phyloP scores from a whole-genome alignment of 257 asterid genomes.

The Oldenlandia corymbosa region DNA sequence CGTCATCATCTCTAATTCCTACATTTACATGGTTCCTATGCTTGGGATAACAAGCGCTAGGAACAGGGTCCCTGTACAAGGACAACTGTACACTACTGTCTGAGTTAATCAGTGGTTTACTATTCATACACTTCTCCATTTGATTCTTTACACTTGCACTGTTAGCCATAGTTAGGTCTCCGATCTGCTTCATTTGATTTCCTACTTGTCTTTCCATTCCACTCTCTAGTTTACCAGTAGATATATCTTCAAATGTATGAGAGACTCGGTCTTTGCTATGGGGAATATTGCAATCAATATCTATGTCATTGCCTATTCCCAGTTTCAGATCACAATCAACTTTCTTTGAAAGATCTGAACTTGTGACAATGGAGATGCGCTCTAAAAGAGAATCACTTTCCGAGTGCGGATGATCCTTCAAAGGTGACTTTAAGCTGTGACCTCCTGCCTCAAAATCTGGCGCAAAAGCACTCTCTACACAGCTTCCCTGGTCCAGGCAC shows the following conservation, averaged over 20 bases:
- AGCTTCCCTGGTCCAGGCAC: slow-evolving; percentile 69
- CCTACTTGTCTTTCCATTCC: slow-evolving; percentile 24
- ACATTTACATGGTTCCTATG: slow-evolving; percentile 66
- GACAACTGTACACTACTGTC: slow-evolving; percentile 83
- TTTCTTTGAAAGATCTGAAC: slow-evolving; percentile 37
- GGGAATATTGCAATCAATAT: slow-evolving; percentile 22
- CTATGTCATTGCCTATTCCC: slow-evolving; percentile 27
- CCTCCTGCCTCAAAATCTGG: slow-evolving; percentile 39
- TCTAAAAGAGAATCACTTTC: slow-evolving; percentile 45
- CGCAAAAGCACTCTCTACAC: slow-evolving; percentile 61
- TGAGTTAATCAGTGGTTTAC: slow-evolving; percentile 46
- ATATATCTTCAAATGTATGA: slow-evolving; percentile 23
- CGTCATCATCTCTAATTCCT: slow-evolving; percentile 98
- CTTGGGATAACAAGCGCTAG: slow-evolving; percentile 51
- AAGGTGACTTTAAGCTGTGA: slow-evolving; percentile 29
- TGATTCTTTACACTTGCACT: slow-evolving; percentile 49
- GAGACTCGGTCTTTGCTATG: slow-evolving; percentile 24
- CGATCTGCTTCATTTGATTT: slow-evolving; percentile 30
- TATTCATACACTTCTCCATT: slow-evolving; percentile 47
- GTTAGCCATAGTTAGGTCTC: slow-evolving; percentile 44
- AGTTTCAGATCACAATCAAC: slow-evolving; percentile 41
- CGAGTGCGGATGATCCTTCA: slow-evolving; percentile 26
- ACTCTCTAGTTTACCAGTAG: slow-evolving; percentile 28
- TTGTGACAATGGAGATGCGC: slow-evolving; percentile 32
- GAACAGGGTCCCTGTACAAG: slow-evolving; percentile 60